Conservation (phyloP, 2,329 filamentous ascomycete species). For the Cryphonectria parasitica region DNA sequence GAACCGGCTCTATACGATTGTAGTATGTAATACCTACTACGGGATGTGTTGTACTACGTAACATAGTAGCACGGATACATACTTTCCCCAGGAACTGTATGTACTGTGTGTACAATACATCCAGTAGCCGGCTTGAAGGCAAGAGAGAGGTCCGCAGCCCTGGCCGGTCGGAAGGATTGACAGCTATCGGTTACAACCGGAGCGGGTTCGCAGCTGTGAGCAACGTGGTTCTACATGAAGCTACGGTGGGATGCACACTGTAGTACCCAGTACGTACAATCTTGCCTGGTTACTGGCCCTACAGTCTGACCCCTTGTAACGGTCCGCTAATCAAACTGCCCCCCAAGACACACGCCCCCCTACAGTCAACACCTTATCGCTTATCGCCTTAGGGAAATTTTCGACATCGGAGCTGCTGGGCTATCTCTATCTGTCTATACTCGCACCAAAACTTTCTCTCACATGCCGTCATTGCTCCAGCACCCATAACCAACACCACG, state of each 20-base stretch:
- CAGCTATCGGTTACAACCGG: conserved; percentile 15
- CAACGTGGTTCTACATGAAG: not conserved
- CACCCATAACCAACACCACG: not conserved
- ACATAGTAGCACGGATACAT: not conserved
- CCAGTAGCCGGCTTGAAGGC: too few species aligned
- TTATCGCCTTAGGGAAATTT: conserved; percentile 8
- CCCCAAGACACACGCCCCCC: not conserved
- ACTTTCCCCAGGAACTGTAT: not conserved
- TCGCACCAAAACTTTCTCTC: not conserved
- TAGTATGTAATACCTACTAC: not conserved
- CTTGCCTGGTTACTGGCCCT: not conserved
- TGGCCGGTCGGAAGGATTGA: conserved; percentile 3
- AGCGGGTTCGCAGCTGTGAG: conserved; percentile 4
- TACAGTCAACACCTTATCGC: conserved; percentile 1
- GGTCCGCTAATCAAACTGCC: too few species aligned
- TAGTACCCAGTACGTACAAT: not conserved
- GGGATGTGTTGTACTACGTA: conserved; percentile 4
- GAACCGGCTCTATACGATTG: not conserved
- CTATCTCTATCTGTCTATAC: not conserved
- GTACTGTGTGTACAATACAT: too few species aligned
- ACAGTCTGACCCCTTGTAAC: not conserved
- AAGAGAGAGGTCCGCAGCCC: too few species aligned
- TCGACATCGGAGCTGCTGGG: conserved; percentile 8
- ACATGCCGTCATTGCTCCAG: conserved; percentile 8
- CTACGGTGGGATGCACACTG: not conserved